Conservation (phyloP, 2,329 filamentous ascomycete genomes). For the Neofusicoccum kwambonambiense region DNA sequence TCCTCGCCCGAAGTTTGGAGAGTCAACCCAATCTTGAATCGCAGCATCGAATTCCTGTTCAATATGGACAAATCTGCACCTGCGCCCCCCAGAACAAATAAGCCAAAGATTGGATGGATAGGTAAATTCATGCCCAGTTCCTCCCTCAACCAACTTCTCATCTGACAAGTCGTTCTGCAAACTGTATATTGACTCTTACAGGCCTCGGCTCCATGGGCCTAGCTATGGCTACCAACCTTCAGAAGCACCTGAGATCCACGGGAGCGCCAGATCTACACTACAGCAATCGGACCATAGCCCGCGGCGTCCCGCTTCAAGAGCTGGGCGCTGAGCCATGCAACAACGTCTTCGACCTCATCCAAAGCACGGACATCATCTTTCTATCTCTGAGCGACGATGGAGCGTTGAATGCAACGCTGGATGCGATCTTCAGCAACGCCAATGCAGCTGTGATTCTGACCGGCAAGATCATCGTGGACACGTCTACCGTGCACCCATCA, state of each 20-base stretch:
- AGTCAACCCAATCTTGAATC: too few relatives aligned
- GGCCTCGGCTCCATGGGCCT: conserved; percentile 55
- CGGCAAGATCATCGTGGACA: conserved; percentile 47
- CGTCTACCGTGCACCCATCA: conserved; percentile 51
- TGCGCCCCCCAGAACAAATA: too few relatives aligned
- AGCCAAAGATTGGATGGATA: neutral
- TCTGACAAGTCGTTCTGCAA: neutral
- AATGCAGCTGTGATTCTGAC: conserved; percentile 27
- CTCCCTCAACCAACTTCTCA: too few relatives aligned
- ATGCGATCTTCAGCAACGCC: neutral
- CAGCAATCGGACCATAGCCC: conserved; percentile 34
- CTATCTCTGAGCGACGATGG: neutral
- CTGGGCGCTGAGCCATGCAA: neutral
- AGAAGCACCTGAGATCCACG: conserved; percentile 38
- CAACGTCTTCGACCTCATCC: neutral
- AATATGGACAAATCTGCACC: too few relatives aligned
- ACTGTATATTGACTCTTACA: conserved; percentile 24
- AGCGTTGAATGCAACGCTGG: neutral
- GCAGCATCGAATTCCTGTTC: too few relatives aligned
- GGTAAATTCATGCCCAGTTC: neutral
- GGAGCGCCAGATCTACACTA: conserved; percentile 36
- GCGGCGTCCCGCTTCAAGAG: neutral
- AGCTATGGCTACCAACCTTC: conserved; percentile 51
- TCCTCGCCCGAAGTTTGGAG: too few relatives aligned
- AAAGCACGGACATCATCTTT: neutral